Evolutionary conservation across 2,329 filamentous ascomycete genomes (phyloP), one percentile per base, ranked within the genome.

Genomic region (Trichoderma brevicompactum): DNA sequence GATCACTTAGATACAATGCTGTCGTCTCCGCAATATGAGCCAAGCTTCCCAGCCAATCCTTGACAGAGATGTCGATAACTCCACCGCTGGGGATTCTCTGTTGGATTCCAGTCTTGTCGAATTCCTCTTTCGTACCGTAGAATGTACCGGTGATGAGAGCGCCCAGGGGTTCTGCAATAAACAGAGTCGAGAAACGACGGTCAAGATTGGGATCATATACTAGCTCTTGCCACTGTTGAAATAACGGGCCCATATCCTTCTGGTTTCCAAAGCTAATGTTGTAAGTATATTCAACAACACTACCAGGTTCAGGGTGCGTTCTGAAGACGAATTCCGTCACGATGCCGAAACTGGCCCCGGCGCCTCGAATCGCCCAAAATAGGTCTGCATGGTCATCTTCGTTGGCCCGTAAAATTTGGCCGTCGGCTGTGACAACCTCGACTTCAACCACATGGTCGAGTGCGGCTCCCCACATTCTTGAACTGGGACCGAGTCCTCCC

Each of bases 31-130:
- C 83, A 66, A 82, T 79, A 49, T 84, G 79, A 0, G 81, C 79
- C 6, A 90, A 77, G 53, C 87, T 79, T 7, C 80, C 86, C 19
- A 90, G 77, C 87, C 88, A 92, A 76, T 89, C 85, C 46, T 83
- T 81, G 23, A 87, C 69, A n/a, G 83, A 79, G 6, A 86, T 70
- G 9, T 82, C 79, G 4, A 79, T 69, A 10, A 72, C 73, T 5
- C 78, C 73, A 10, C 73, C 77, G 8, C 71, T 70, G 1, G 85
- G 84, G 2, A 87, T 80, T 63, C 75, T 78, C 19, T 74, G 71
- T 2, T 78, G 75, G 28, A 87, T 85, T 0, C 83, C 83, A 0
- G 80, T 79, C 2, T 79, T 79, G 3, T 82, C 71, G 70, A 82
- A 90, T 71, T 90, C 86, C 0, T 77, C 79, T 50, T 82, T 75